Conservation (phyloP, 768 basidiomycete genomes). For the Serendipita sp. region DNA sequence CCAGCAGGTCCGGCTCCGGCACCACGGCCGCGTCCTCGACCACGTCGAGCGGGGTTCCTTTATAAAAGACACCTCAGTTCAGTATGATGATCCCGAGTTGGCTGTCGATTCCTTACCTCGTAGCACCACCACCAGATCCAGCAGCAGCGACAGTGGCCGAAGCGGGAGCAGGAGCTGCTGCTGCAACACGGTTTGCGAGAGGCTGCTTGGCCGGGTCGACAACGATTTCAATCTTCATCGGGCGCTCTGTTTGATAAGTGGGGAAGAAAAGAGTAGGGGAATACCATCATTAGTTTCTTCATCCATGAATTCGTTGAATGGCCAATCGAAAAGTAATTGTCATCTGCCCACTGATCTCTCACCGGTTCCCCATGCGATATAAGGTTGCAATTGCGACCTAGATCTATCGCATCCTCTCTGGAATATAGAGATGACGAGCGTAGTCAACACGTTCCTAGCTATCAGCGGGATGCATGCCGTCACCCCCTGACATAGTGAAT, state of each 20-base stretch:
- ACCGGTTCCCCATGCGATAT: not conserved
- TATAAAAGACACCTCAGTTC: constrained; percentile 12
- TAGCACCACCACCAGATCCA: constrained; percentile 18
- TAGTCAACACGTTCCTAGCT: too few relatives aligned
- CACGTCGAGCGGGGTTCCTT: constrained; percentile 29
- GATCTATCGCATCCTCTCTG: too few relatives aligned
- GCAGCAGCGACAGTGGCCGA: constrained; percentile 19
- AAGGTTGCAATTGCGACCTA: too few relatives aligned
- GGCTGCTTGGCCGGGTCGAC: constrained; percentile 61
- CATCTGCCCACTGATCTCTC: not conserved
- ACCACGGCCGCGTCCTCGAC: constrained; percentile 24
- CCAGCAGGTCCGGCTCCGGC: constrained; percentile 23
- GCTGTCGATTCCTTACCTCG: constrained; percentile 15
- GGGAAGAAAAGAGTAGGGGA: constrained; percentile 6
- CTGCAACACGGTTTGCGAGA: constrained; percentile 71
- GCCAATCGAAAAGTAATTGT: not conserved
- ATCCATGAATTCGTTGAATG: not conserved
- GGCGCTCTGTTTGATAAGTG: constrained; percentile 46
- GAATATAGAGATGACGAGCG: too few relatives aligned
- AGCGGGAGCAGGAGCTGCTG: constrained; percentile 32
- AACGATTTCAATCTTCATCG: constrained; percentile 98
- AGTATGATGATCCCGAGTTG: constrained; percentile 9
- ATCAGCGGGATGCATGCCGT: too few relatives aligned
- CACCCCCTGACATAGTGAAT: too few relatives aligned
- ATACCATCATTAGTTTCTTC: not conserved